Percentiles rank a stretch among this genome's conserved stretches.
These are phyloP conservation scores for Cyclanthera cordifolia DNA, from an alignment of 306 rosid species.

Conservation along the genomic window DNA sequence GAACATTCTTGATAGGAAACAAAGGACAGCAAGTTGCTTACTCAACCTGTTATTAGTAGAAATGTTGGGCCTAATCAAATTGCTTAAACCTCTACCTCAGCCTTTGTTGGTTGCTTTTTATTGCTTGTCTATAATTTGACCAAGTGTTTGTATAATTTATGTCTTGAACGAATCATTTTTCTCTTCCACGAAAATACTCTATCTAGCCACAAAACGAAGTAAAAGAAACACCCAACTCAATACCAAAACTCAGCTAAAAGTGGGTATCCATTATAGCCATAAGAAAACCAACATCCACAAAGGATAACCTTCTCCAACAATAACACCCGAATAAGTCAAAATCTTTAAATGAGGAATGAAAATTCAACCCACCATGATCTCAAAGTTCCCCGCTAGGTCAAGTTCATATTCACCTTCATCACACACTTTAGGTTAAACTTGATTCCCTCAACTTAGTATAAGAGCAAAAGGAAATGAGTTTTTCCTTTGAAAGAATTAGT, in stretches of 20 bases:
- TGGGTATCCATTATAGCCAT: not conserved
- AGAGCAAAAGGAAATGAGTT: not conserved
- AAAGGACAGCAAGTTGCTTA: not conserved
- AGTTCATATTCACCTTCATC: not conserved
- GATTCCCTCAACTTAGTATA: not conserved
- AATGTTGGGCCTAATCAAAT: not conserved
- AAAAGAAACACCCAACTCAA: not conserved
- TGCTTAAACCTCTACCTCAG: not conserved
- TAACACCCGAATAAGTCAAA: not conserved
- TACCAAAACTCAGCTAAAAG: not conserved
- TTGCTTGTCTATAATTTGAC: not conserved
- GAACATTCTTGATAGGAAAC: not conserved
- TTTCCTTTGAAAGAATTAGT: not conserved
- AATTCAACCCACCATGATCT: not conserved
- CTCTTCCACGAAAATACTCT: not conserved
- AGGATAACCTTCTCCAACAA: not conserved
- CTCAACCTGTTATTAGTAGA: not conserved
- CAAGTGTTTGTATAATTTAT: not conserved
- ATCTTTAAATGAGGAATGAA: not conserved
- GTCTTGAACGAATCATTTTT: not conserved
- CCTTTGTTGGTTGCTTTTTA: not conserved
- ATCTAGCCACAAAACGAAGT: not conserved
- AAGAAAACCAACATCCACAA: not conserved
- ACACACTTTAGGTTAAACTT: not conserved
- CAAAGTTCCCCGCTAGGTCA: not conserved